phyloP scores from a whole-genome alignment of 2,329 filamentous ascomycete species.

The Fusarium coffeatum region DNA sequence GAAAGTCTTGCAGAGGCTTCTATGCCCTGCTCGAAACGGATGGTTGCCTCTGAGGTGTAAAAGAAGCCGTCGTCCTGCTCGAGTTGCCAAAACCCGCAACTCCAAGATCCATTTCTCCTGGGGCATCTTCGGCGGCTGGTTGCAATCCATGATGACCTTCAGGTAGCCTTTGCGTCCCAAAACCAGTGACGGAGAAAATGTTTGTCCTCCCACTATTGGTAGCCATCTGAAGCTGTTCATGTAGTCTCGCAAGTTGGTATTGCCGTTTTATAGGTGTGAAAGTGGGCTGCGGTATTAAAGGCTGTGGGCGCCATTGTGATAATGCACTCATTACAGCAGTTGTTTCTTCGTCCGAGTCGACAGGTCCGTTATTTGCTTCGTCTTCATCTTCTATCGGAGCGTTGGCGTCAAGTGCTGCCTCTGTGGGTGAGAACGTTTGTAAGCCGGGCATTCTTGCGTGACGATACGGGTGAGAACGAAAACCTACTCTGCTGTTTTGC shows the following conservation, averaged over 20 bases:
- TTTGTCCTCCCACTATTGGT: constrained; percentile 74
- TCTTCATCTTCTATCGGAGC: constrained; percentile 89
- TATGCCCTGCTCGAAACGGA: constrained; percentile 63
- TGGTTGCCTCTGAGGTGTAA: constrained; percentile 58
- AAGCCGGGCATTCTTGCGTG: neutral
- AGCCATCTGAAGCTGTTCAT: constrained; percentile 73
- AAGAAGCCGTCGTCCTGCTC: constrained; percentile 58
- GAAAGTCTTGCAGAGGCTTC: constrained; percentile 7
- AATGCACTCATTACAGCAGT: constrained; percentile 87
- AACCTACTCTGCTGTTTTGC: constrained; percentile 93
- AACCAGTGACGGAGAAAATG: constrained; percentile 71
- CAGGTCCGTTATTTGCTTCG: constrained; percentile 79
- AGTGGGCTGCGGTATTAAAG: constrained; percentile 74
- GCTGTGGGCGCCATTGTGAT: constrained; percentile 79
- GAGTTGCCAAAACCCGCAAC: constrained; percentile 53
- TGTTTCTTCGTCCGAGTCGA: constrained; percentile 96
- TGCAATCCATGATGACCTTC: constrained; percentile 60
- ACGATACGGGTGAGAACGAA: neutral
- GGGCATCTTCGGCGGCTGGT: constrained; percentile 65
- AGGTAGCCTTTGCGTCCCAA: constrained; percentile 65
- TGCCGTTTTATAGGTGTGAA: constrained; percentile 71
- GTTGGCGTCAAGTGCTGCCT: constrained; percentile 94
- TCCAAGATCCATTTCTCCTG: constrained; percentile 66
- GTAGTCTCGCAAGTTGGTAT: constrained; percentile 71
- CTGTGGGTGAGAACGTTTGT: constrained; percentile 50